These are phyloP conservation scores for Globisporangium cystogenes DNA, from an alignment of 352 stramenopile species.

Conservation along the genomic window DNA sequence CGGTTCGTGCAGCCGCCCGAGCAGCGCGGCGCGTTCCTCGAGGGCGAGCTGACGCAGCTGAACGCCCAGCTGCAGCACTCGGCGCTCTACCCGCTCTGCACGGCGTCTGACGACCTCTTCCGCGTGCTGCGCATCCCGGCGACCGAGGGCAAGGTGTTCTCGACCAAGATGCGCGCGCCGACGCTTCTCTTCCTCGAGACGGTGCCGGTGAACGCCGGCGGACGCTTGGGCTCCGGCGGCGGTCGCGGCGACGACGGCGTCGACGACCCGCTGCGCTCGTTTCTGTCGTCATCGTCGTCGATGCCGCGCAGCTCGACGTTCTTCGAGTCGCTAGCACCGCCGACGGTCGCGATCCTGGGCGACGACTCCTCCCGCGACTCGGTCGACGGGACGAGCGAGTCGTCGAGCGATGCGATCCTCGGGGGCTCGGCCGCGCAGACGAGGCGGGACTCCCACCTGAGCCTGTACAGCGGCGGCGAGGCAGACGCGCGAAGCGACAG, in stretches of 20 bases:
- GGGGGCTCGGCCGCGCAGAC: not conserved
- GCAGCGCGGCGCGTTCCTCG: conserved; percentile 40
- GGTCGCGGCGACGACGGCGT: conserved; percentile 16
- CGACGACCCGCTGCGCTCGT: conserved; percentile 40
- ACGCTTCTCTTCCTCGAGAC: conserved; percentile 76
- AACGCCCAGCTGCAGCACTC: conserved; percentile 52
- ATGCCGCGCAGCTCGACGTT: conserved; percentile 52
- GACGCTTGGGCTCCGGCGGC: conserved; percentile 13
- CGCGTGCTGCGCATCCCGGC: conserved; percentile 69
- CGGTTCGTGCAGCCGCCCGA: conserved; percentile 58
- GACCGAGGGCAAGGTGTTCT: conserved; percentile 77
- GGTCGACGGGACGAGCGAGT: conserved; percentile 21
- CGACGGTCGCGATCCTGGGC: conserved; percentile 1
- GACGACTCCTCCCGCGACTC: conserved; percentile 21
- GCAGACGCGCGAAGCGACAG: not conserved
- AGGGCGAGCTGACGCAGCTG: conserved; percentile 37
- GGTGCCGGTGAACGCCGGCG: conserved; percentile 46
- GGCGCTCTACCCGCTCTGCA: conserved; percentile 67
- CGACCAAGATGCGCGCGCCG: conserved; percentile 78
- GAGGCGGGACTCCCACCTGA: conserved; percentile 21
- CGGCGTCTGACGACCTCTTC: conserved; percentile 64
- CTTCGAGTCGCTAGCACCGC: conserved; percentile 36
- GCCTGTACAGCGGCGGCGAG: not conserved
- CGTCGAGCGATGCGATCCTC: conserved; percentile 17
- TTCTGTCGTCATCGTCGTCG: conserved; percentile 37